Percentiles rank a stretch among this genome's conserved stretches.
Evolutionary conservation across 257 asterid genomes (phyloP).

Genomic region (Scutellaria barbata): DNA sequence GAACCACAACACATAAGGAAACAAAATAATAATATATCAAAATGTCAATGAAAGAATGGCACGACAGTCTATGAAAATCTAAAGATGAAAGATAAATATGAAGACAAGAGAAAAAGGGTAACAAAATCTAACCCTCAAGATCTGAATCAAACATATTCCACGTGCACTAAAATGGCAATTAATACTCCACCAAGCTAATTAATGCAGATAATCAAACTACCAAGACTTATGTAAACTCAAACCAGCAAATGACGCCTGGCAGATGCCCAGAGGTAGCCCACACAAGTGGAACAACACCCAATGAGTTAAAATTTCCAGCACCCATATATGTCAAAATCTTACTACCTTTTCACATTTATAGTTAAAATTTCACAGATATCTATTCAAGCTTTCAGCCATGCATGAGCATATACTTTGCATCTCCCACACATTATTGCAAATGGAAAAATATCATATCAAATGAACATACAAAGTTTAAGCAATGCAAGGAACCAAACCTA

Average conservation of each 20-base stretch:
- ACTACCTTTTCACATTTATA: conserved; percentile 24
- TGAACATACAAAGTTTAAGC: conserved; percentile 23
- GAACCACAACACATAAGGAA: not conserved
- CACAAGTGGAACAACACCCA: conserved; percentile 29
- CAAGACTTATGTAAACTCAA: conserved; percentile 9
- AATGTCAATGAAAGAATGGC: not conserved
- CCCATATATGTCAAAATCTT: conserved; percentile 6
- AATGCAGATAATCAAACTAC: conserved; percentile 26
- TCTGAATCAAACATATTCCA: conserved; percentile 30
- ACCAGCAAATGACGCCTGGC: conserved; percentile 13
- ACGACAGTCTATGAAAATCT: not conserved
- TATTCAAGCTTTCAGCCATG: conserved; percentile 27
- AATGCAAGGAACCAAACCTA: conserved; percentile 27
- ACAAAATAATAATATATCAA: not conserved
- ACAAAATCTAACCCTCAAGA: conserved; percentile 25
- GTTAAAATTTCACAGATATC: conserved; percentile 15
- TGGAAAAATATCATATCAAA: conserved; percentile 23
- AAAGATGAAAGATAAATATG: not conserved
- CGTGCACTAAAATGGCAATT: conserved; percentile 23
- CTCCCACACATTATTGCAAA: conserved; percentile 20
- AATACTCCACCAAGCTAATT: conserved; percentile 26
- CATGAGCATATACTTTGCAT: conserved; percentile 30
- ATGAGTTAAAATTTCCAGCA: conserved; percentile 22
- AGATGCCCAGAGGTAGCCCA: conserved; percentile 3
- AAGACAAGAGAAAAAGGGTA: not conserved